Percentiles rank a stretch among this genome's conserved stretches.
Evolutionary conservation across 352 stramenopile genomes (phyloP).

Genomic region (Phytophthora litchii): DNA sequence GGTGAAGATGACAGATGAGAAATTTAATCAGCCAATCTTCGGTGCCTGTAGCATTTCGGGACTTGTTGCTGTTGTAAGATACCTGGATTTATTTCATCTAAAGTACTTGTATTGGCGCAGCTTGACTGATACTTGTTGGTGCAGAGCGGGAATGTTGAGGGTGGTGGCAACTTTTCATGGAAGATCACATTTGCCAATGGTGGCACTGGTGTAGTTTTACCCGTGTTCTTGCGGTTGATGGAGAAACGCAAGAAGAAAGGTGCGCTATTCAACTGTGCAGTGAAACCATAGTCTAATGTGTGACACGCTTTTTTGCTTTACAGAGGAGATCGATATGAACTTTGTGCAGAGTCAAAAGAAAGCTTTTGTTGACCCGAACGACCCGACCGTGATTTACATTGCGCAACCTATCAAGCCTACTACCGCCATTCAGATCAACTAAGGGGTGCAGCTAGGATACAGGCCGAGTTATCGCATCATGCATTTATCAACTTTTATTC

Average conservation of each 20-base stretch:
- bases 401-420: slow-evolving; percentile 58
- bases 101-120: too few species aligned
- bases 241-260: slow-evolving; percentile 83
- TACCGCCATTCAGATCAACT: not conserved
- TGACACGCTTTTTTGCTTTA: not conserved
- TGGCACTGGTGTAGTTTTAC: slow-evolving; percentile 80
- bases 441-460: not conserved
- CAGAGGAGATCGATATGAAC: slow-evolving; percentile 68
- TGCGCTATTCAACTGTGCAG: slow-evolving; percentile 15
- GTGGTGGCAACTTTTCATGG: slow-evolving; percentile 53
- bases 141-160: slow-evolving; percentile 38
- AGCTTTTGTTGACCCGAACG: slow-evolving; percentile 87
- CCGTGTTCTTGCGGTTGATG: slow-evolving; percentile 81
- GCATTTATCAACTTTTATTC: too few species aligned
- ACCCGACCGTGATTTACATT: slow-evolving; percentile 87
- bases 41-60: slow-evolving; percentile 88
- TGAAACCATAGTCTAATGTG: not conserved
- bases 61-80: slow-evolving; percentile 58
- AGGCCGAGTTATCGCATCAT: too few species aligned
- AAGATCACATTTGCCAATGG: slow-evolving; percentile 89
- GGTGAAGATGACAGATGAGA: slow-evolving; percentile 80
- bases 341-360: slow-evolving; percentile 86
- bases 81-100: too few species aligned
- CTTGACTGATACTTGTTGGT: not conserved
- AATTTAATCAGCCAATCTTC: slow-evolving; percentile 92